phyloP scores from a whole-genome alignment of 345 rosid genomes.

The Euphorbia pulcherrima region DNA sequence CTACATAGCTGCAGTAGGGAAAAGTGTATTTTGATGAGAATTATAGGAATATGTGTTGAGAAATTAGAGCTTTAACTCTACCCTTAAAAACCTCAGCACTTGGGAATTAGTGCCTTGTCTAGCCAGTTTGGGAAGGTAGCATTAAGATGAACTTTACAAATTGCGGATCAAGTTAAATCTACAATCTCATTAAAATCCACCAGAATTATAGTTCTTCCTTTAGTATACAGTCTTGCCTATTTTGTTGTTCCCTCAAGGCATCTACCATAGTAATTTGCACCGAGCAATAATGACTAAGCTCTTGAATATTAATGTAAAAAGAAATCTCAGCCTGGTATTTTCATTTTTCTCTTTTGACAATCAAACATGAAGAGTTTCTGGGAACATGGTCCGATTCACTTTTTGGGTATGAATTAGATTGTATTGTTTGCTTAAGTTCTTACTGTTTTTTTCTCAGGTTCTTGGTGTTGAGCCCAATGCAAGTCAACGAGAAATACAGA shows the following conservation, averaged over 20 bases:
- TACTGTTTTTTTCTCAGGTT: conserved; percentile 44
- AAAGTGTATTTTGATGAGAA: too few species aligned
- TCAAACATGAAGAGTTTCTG: background rate
- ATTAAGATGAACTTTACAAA: background rate
- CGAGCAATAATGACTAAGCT: background rate
- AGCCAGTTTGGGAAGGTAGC: background rate
- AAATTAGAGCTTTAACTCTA: too few species aligned
- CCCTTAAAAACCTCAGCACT: background rate
- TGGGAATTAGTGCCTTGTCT: background rate
- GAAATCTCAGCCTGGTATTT: background rate
- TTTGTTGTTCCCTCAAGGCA: background rate
- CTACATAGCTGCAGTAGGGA: background rate
- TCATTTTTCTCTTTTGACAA: background rate
- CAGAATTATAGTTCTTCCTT: background rate
- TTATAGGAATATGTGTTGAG: too few species aligned
- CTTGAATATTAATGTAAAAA: background rate
- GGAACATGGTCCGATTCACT: background rate
- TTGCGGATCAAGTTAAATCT: background rate
- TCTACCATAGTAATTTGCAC: background rate
- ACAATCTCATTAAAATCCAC: background rate
- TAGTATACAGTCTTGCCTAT: background rate
- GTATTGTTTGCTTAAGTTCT: background rate
- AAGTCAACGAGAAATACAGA: conserved; percentile 86
- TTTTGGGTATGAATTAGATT: background rate
- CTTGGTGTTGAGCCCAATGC: conserved; percentile 84